phyloP scores from a whole-genome alignment of 106 monocot genomes.

The Dioscorea alata region DNA sequence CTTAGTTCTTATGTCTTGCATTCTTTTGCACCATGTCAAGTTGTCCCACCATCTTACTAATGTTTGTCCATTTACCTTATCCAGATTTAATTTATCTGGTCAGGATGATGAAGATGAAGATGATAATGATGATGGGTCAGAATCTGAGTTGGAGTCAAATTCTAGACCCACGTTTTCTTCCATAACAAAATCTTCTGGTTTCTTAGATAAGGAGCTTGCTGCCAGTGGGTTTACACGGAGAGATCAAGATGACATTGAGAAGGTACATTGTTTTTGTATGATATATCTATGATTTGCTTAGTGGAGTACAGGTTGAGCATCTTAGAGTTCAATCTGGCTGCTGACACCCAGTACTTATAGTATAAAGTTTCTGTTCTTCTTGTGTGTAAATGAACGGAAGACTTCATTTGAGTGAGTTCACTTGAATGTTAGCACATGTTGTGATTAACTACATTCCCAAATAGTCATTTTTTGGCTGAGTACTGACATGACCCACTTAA shows the following conservation, averaged over 20 bases:
- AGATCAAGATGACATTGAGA: conserved; percentile 86
- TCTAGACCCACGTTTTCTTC: conserved; percentile 73
- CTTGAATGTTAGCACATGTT: neutral
- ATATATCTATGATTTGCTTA: no score
- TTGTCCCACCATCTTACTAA: no score
- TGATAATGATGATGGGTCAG: conserved; percentile 28
- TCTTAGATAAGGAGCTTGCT: conserved; percentile 83
- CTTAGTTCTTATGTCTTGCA: no score
- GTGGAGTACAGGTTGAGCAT: no score
- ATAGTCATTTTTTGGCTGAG: neutral
- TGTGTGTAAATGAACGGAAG: no score
- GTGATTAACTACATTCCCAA: neutral
- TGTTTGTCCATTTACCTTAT: neutral
- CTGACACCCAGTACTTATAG: no score
- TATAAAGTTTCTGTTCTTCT: no score
- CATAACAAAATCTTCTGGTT: conserved; percentile 59
- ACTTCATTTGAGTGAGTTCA: neutral
- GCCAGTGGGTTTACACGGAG: conserved; percentile 92
- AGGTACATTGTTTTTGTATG: conserved; percentile 29
- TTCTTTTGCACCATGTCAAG: no score
- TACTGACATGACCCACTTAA: no score
- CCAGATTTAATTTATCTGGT: conserved; percentile 63
- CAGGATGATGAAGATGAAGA: conserved; percentile 28
- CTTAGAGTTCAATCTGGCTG: no score
- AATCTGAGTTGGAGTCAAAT: conserved; percentile 42